A percentile compares a stretch with the other conserved stretches of the same genome.
Conservation (phyloP, 208 protist genomes). For the Hexamita inflata region DNA sequence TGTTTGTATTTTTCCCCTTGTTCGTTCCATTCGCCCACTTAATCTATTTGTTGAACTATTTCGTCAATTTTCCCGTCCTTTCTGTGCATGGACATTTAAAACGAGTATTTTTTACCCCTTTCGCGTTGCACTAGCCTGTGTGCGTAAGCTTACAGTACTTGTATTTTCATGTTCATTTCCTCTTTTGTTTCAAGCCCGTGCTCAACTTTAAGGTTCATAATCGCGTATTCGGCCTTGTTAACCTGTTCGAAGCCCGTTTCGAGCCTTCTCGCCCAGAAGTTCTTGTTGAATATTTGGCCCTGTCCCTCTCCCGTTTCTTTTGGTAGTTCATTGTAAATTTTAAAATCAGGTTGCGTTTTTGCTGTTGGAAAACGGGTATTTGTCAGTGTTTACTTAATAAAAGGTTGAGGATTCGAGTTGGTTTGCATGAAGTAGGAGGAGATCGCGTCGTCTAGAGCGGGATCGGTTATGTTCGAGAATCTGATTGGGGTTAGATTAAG, state of each 20-base stretch:
- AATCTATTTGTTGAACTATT: not conserved
- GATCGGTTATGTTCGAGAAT: no score
- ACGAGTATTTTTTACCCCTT: not conserved
- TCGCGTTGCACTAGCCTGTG: not conserved
- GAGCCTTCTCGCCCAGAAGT: not conserved
- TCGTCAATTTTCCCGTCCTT: not conserved
- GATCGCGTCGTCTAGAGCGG: no score
- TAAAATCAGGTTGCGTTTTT: no score
- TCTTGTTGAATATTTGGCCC: not conserved
- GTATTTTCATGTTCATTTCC: not conserved
- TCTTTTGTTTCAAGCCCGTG: not conserved
- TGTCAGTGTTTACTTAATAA: no score
- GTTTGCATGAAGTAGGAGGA: no score
- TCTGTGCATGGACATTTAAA: not conserved
- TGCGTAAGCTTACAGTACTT: not conserved
- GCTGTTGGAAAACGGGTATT: no score
- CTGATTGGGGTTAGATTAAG: no score
- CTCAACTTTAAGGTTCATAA: not conserved
- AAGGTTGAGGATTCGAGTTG: no score
- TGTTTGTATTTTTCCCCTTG: no score
- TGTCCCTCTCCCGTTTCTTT: not conserved
- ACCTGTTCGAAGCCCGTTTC: not conserved
- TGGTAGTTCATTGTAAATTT: not conserved
- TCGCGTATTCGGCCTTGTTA: constrained; percentile 19
- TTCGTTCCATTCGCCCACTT: no score